Percentiles rank a stretch among this genome's conserved stretches.
Evolutionary conservation across 1,284 basidiomycete genomes (phyloP).

Genomic region (Blastosporella zonata): DNA sequence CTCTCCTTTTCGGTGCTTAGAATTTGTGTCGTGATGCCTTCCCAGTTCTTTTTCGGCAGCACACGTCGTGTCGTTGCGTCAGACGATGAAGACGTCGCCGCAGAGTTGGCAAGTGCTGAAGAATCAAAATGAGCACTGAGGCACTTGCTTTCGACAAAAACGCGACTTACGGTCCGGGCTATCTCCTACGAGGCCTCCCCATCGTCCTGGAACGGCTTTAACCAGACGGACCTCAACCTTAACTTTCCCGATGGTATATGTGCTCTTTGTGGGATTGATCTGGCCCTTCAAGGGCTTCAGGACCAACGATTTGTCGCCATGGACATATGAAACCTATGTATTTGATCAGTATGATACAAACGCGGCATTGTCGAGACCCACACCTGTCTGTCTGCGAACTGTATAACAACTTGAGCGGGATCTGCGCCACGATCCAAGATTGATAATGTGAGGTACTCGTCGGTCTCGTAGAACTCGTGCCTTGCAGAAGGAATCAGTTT

Average conservation of each 20-base stretch:
- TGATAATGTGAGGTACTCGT: constrained; percentile 69
- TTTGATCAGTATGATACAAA: constrained; percentile 1
- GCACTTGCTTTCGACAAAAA: constrained; percentile 5
- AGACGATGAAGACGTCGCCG: constrained; percentile 32
- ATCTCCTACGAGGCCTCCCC: constrained; percentile 76
- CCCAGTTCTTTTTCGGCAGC: constrained; percentile 75
- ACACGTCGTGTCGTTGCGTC: constrained; percentile 29
- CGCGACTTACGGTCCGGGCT: constrained; percentile 62
- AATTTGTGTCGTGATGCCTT: constrained; percentile 69
- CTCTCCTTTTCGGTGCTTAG: constrained; percentile 62
- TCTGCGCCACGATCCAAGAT: constrained; percentile 80
- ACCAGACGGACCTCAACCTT: constrained; percentile 77
- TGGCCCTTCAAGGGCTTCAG: constrained; percentile 80
- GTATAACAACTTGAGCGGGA: constrained; percentile 57
- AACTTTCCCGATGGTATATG: constrained; percentile 72
- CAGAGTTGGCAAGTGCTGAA: constrained; percentile 27
- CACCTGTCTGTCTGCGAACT: constrained; percentile 66
- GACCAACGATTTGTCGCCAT: constrained; percentile 60
- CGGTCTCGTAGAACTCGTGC: constrained; percentile 88
- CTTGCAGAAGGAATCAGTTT: constrained; percentile 34
- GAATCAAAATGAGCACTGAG: constrained; percentile 12
- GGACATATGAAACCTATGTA: constrained; percentile 52
- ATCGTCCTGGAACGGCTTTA: constrained; percentile 65
- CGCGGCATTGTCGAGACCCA: constrained; percentile 14
- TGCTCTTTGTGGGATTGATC: constrained; percentile 64